A percentile compares a stretch with the other conserved stretches of the same genome.
These are phyloP conservation scores for Trichoderma simmonsii DNA, from an alignment of 2,329 filamentous ascomycete genomes.

Conservation along the genomic window DNA sequence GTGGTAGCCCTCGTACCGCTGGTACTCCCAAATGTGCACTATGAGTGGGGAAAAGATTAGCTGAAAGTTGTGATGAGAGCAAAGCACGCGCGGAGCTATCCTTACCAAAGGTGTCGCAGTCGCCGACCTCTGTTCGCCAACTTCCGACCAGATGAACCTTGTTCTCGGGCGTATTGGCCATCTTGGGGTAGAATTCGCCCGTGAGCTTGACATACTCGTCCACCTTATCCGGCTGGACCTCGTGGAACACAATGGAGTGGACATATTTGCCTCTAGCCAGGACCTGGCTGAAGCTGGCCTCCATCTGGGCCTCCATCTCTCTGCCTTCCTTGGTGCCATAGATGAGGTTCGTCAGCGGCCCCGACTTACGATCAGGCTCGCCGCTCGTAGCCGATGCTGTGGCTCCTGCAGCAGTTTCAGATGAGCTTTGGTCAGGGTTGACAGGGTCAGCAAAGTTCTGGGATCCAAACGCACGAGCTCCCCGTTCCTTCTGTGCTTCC, in stretches of 20 bases:
- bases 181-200: conserved; percentile 85
- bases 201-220: conserved; percentile 92
- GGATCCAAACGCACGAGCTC: conserved; percentile 69
- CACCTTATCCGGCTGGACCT: conserved; percentile 91
- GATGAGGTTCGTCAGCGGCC: conserved; percentile 79
- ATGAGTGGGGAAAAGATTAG: neutral
- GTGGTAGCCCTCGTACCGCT: conserved; percentile 94
- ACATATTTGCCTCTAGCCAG: conserved; percentile 96
- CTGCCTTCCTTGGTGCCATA: conserved; percentile 96
- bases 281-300: conserved; percentile 93
- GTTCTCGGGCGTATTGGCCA: conserved; percentile 81
- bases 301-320: conserved; percentile 91
- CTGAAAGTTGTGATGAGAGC: neutral
- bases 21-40: conserved; percentile 99
- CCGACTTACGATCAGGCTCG: conserved; percentile 63
- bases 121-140: conserved; percentile 96
- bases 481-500: conserved; percentile 73
- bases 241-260: conserved; percentile 94
- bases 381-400: conserved; percentile 55
- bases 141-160: conserved; percentile 95
- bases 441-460: conserved; percentile 42
- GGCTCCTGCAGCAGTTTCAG: conserved; percentile 35
- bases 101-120: conserved; percentile 93
- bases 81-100: neutral
- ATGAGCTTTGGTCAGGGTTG: conserved; percentile 39